These are phyloP conservation scores for Xenoacremonium recifei DNA, from an alignment of 2,329 filamentous ascomycete genomes.

Conservation along the genomic window DNA sequence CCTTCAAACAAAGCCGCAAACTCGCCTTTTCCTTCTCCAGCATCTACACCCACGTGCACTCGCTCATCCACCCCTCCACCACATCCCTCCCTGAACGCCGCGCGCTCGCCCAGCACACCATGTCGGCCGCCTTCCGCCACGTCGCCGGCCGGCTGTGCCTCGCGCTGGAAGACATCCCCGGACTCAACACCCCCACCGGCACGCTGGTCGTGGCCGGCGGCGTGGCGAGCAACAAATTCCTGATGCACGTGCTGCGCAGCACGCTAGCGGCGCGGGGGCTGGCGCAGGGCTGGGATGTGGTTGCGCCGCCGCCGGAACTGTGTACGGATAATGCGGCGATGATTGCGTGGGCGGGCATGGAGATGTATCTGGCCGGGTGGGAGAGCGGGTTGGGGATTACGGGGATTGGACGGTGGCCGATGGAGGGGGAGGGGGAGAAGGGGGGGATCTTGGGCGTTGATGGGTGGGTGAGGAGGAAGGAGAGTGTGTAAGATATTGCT, in stretches of 20 bases:
- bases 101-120: conserved; percentile 67
- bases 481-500: conserved; percentile 4
- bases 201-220: conserved; percentile 85
- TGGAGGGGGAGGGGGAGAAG: conserved; percentile 59
- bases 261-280: conserved; percentile 67
- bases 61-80: conserved; percentile 39
- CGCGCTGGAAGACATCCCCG: conserved; percentile 48
- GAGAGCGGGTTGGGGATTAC: conserved; percentile 58
- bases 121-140: conserved; percentile 86
- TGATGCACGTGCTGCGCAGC: conserved; percentile 62
- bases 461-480: conserved; percentile 40
- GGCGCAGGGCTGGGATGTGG: conserved; percentile 53
- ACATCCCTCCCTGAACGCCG: conserved; percentile 61
- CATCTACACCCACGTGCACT: conserved; percentile 54
- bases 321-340: conserved; percentile 98
- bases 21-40: conserved; percentile 73
- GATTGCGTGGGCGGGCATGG: conserved; percentile 91
- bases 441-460: conserved; percentile 63
- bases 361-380: conserved; percentile 86
- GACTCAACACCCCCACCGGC: conserved; percentile 37
- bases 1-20: conserved; percentile 56
- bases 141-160: conserved; percentile 72
- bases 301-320: conserved; percentile 72
- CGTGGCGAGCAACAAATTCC: conserved; percentile 80
- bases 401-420: conserved; percentile 68